Percentiles rank a stretch among this genome's conserved stretches.
phyloP scores from a whole-genome alignment of 179 eudicot species.

The Spinacia oleracea region DNA sequence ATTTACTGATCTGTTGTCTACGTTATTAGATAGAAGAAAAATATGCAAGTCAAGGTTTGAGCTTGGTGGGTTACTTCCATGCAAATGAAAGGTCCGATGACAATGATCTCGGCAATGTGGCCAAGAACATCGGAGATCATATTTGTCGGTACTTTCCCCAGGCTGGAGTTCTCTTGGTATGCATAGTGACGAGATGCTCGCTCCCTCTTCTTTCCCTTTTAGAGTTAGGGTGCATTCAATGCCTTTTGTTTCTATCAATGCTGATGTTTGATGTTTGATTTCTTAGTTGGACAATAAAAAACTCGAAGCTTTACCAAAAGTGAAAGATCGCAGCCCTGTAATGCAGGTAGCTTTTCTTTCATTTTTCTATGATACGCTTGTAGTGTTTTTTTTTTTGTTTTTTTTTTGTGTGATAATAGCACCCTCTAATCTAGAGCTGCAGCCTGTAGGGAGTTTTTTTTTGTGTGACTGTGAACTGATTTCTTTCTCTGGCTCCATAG shows the following conservation, averaged over 20 bases:
- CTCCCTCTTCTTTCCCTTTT: neutral
- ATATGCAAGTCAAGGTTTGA: slow-evolving; percentile 69
- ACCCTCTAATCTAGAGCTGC: neutral
- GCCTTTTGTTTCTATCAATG: neutral
- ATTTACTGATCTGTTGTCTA: slow-evolving; percentile 9
- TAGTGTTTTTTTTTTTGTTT: neutral
- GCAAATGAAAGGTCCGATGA: slow-evolving; percentile 92
- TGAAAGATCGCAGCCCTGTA: slow-evolving; percentile 69
- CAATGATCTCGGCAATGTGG: slow-evolving; percentile 64
- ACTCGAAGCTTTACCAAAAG: slow-evolving; percentile 58
- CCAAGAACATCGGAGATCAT: slow-evolving; percentile 91
- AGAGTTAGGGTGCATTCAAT: neutral
- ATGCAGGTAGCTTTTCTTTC: slow-evolving; percentile 53
- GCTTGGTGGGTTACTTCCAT: slow-evolving; percentile 88
- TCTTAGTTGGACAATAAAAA: slow-evolving; percentile 70
- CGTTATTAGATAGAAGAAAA: slow-evolving; percentile 73
- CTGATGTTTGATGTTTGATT: slow-evolving; percentile 7
- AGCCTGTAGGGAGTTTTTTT: neutral
- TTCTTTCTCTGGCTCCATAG: neutral
- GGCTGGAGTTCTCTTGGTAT: slow-evolving; percentile 82
- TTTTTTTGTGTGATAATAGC: neutral
- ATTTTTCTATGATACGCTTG: neutral
- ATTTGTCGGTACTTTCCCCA: slow-evolving; percentile 81
- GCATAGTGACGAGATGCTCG: neutral
- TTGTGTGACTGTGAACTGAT: neutral